Base-by-base conservation (phyloP, 257 asterid genomes). In the Gardenia jasminoides region DNA sequence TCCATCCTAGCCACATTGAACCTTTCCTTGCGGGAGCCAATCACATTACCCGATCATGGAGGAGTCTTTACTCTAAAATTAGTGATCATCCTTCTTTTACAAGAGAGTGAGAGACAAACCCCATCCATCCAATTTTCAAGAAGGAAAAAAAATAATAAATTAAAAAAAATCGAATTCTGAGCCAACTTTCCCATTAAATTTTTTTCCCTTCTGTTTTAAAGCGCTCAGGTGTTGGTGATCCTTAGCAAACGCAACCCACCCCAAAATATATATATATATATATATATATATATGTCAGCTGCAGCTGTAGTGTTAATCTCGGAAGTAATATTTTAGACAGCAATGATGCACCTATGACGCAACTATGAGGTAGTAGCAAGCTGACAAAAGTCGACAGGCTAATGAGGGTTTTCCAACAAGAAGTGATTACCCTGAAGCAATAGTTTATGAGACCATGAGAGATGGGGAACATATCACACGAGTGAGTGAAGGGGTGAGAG, bases 351-450 rank as follows among this genome's bases (percentile, higher is more conserved):
- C 36, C 1, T 30, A 72, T 87, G 92, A 82, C 70, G 76, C 10
- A 80, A 78, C 70, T n/a, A 19, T 82, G 85, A 84, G 84, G 88
- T 17, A 80, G 80, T 72, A 36, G 85, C 72, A 89, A 87, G 80
- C 33, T 81, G 88, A 88, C 89, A 76, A 86, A 84, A 83, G 47
- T 59, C 81, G 88, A 86, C 85, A 83, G 50, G 66, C 52, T 52
- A 13, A 50, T 70, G 73, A 70, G 56, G 48, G 66, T 78, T 58
- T 81, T 78, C 70, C 76, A 76, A 72, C 69, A 48, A 41, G 70
- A 76, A 70, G 68, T 82, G 87, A 86, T 86, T 84, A 76, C 61
- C 72, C 68, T 82, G 20, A 30, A 80, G 15, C 76, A 72, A 67
- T 75, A 58, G 61, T 41, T 67, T 31, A 7, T 6, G 30, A 22